Conservation (phyloP, 2,329 filamentous ascomycete genomes). For the Aspergillus nomiae region DNA sequence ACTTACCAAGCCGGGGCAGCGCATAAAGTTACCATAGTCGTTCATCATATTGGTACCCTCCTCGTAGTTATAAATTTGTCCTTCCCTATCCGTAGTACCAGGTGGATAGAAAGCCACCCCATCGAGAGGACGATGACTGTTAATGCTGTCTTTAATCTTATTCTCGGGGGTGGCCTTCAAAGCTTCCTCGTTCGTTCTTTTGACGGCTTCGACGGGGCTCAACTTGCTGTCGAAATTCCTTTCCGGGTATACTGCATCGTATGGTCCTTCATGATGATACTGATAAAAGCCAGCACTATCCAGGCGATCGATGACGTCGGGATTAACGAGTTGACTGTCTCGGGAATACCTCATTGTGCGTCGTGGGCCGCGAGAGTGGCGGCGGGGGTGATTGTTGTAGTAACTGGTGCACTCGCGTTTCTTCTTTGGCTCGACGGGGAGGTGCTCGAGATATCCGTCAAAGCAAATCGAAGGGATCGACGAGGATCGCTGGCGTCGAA, state of each 20-base stretch:
- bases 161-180: constrained; percentile 78
- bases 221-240: constrained; percentile 66
- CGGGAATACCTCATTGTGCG: constrained; percentile 19
- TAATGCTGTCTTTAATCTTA: constrained; percentile 72
- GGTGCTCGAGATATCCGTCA: constrained; percentile 27
- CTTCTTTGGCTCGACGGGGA: constrained; percentile 27
- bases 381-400: constrained; percentile 8
- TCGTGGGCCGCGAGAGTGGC: constrained; percentile 19
- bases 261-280: constrained; percentile 91
- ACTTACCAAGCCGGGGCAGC: constrained; percentile 73
- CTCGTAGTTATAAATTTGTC: constrained; percentile 73
- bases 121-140: constrained; percentile 75
- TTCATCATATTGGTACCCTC: constrained; percentile 91
- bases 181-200: constrained; percentile 72
- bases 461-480: constrained; percentile 29
- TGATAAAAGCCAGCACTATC: constrained; percentile 65
- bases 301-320: constrained; percentile 79
- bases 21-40: constrained; percentile 65
- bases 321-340: constrained; percentile 50
- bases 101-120: constrained; percentile 77
- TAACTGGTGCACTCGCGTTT: constrained; percentile 15
- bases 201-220: constrained; percentile 77
- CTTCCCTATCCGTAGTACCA: constrained; percentile 67
- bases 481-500: constrained; percentile 21
- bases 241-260: constrained; percentile 76